A percentile compares a stretch with the other conserved stretches of the same genome.
These are phyloP conservation scores for Lentinula sp. DNA, from an alignment of 768 basidiomycete genomes.

Conservation along the genomic window DNA sequence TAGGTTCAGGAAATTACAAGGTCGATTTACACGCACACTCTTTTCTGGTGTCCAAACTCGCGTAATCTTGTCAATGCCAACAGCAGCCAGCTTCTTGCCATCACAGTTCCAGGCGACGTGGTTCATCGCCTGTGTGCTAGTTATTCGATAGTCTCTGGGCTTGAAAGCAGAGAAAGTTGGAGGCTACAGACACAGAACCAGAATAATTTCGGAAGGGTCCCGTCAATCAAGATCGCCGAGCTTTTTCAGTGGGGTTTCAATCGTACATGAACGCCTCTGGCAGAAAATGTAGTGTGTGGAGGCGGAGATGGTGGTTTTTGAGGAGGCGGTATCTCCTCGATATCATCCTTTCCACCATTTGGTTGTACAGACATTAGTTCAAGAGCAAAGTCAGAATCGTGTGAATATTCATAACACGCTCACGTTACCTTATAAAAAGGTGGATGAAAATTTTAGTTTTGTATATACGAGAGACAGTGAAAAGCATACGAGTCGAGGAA, in stretches of 20 bases:
- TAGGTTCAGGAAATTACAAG: neutral
- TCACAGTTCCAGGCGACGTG: conserved; percentile 85
- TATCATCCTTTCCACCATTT: conserved; percentile 36
- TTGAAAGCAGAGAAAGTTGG: conserved; percentile 78
- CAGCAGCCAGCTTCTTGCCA: conserved; percentile 74
- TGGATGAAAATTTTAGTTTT: neutral
- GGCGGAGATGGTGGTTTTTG: conserved; percentile 68
- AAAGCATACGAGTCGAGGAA: conserved; percentile 2
- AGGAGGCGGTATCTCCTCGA: conserved; percentile 49
- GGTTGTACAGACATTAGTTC: neutral
- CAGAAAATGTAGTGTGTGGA: conserved; percentile 62
- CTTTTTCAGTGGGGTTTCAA: conserved; percentile 7
- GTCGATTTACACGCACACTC: conserved; percentile 44
- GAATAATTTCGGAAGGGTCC: neutral
- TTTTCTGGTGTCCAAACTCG: conserved; percentile 78
- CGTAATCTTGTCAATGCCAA: conserved; percentile 73
- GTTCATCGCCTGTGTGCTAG: conserved; percentile 59
- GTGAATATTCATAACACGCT: too few relatives aligned
- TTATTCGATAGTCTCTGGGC: conserved; percentile 66
- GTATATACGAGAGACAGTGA: neutral
- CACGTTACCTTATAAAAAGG: too few relatives aligned
- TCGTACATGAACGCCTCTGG: conserved; percentile 71
- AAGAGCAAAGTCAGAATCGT: neutral
- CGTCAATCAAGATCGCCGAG: conserved; percentile 1
- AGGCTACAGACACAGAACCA: conserved; percentile 33